Evolutionary conservation across 805 yeast species (phyloP).

Genomic region (Candida berthetii): DNA sequence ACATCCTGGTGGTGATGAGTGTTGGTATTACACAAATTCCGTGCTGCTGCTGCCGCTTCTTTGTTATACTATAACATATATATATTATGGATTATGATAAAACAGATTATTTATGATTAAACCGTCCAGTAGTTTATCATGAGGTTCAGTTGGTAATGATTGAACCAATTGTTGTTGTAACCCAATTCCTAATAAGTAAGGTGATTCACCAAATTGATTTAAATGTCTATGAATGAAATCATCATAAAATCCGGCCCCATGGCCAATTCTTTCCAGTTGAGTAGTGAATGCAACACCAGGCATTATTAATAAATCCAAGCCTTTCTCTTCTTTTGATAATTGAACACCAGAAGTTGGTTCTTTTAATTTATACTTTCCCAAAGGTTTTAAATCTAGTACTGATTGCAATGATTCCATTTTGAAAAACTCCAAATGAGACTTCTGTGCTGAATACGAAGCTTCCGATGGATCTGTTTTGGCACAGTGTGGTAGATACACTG

Average conservation of each 20-base stretch:
- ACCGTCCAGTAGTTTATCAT: constrained; percentile 56
- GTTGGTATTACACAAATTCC: too few relatives aligned
- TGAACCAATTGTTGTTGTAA: constrained; percentile 55
- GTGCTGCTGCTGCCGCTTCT: too few relatives aligned
- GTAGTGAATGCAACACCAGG: constrained; percentile 83
- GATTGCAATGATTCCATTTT: constrained; percentile 34
- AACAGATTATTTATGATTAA: constrained; percentile 37
- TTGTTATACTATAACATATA: constrained; percentile 2
- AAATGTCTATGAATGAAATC: constrained; percentile 52
- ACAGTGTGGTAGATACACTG: constrained; percentile 52
- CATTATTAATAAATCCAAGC: constrained; percentile 66
- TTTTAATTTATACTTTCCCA: constrained; percentile 57
- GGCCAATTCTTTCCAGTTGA: constrained; percentile 57
- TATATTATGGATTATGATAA: constrained; percentile 2
- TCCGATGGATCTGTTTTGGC: neutral
- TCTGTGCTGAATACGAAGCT: constrained; percentile 14
- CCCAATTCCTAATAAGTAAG: constrained; percentile 57
- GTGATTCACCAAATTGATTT: constrained; percentile 19
- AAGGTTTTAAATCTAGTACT: constrained; percentile 46
- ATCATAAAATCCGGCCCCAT: constrained; percentile 93
- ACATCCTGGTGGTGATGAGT: constrained; percentile 4
- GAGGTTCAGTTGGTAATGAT: constrained; percentile 49
- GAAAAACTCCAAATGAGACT: constrained; percentile 51
- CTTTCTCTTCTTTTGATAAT: constrained; percentile 22
- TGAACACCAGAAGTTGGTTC: constrained; percentile 50